Evolutionary conservation across 73 alveolate genomes (phyloP), one percentile per base, ranked within the genome.

Genomic region (Paramecium sonneborni): DNA sequence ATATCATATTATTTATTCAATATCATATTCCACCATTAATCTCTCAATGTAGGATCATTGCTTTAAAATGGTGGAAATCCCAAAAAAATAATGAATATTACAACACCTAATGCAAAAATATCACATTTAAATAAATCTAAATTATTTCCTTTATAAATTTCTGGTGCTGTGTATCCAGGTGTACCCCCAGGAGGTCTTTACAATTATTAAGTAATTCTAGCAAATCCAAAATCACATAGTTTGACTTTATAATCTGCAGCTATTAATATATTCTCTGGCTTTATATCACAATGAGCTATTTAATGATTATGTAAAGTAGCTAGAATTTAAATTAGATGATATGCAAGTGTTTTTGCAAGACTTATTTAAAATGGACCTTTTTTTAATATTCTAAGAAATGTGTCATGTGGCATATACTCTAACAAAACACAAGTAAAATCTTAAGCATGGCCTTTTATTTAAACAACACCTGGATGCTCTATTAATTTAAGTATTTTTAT

Each of bases 81-180:
- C 72, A 79, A 20, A 3, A 39, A 41, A 20, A 79, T 34, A 43
- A 79, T 79, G 41, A 79, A 79, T 20, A 79, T 41, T 18, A 79
- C 90, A 43, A 79, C 90, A 41, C 90, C 90, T 41, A 79, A 44
- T 12, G 90, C 90, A 46, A 79, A 79, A 2, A 79, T 79, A 34
- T 79, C 90, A 79, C 76, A 38, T 79, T 79, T 79, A 26, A 39
- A 30, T 23, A 79, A 39, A 79, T 79, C 90, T 43, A 79, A 32
- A 15, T 41, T 41, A 12, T 23, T 39, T 3, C 74, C 74, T 39
- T 43, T 41, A 79, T 43, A 79, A 6, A 79, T 41, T 79, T 79
- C 90, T 11, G 90, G 90, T 43, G 90, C 90, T 41, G 74, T 79
- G 24, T 79, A 79, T 2, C 90, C 90, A 30, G 90, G 69, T 41